Conservation (phyloP, 2,329 filamentous ascomycete genomes). For the Drechslera avenae region DNA sequence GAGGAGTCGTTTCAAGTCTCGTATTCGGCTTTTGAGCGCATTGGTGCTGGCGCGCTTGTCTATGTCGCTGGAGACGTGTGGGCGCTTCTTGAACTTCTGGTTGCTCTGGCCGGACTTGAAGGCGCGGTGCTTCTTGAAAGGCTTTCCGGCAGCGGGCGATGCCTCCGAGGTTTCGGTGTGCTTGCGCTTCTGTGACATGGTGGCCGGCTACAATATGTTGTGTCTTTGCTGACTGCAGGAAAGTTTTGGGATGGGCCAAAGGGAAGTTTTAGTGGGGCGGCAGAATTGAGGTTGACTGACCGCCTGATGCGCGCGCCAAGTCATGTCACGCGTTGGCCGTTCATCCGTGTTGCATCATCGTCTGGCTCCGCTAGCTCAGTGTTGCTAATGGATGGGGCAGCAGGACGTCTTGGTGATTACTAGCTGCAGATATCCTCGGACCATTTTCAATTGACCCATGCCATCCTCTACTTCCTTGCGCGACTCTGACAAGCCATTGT, state of each 20-base stretch:
- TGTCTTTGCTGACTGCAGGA: conserved; percentile 2
- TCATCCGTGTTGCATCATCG: conserved; percentile 17
- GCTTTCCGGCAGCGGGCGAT: conserved; percentile 12
- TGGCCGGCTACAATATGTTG: conserved; percentile 4
- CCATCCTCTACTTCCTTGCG: not conserved
- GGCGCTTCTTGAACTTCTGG: conserved; percentile 24
- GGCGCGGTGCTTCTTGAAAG: conserved; percentile 34
- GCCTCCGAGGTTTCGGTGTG: conserved; percentile 28
- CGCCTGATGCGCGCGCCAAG: conserved; percentile 27
- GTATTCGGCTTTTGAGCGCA: conserved; percentile 72
- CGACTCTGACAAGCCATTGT: conserved; percentile 1
- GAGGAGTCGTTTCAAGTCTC: conserved; percentile 71
- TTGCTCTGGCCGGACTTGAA: conserved; percentile 25
- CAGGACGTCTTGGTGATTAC: not conserved
- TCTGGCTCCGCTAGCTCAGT: not conserved
- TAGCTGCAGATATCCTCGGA: not conserved
- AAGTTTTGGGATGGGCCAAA: conserved; percentile 7
- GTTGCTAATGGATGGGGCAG: not conserved
- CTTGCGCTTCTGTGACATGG: conserved; percentile 47
- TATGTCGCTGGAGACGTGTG: conserved; percentile 28
- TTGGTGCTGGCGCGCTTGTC: conserved; percentile 52
- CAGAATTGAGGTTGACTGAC: conserved; percentile 26
- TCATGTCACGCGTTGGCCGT: conserved; percentile 28
- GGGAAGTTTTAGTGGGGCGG: conserved; percentile 42
- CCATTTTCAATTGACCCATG: not conserved